These are phyloP conservation scores for Mallotus japonicus DNA, from an alignment of 441 rosid genomes.

Conservation along the genomic window DNA sequence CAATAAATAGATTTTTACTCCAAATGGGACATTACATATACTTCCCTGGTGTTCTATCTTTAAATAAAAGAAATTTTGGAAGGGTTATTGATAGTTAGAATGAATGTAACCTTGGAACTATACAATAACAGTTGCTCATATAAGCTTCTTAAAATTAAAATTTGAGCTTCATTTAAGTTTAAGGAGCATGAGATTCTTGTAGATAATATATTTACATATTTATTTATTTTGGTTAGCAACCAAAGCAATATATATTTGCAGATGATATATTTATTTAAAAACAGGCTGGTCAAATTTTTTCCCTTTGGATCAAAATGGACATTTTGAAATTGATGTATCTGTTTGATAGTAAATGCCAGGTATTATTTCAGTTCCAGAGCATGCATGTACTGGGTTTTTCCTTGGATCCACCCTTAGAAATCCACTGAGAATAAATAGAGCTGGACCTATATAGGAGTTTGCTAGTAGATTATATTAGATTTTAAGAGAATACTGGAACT, in stretches of 20 bases:
- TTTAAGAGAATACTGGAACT: neutral
- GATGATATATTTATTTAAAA: too few relatives aligned
- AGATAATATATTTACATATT: too few relatives aligned
- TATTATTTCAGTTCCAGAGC: neutral
- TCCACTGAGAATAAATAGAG: neutral
- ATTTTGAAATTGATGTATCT: neutral
- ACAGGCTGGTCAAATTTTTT: too few relatives aligned
- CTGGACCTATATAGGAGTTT: neutral
- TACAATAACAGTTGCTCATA: neutral
- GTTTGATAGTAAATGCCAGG: neutral
- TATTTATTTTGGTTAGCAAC: too few relatives aligned
- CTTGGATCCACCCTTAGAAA: neutral
- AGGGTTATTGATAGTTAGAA: neutral
- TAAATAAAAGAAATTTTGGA: neutral
- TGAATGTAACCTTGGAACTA: neutral
- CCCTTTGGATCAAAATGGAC: neutral
- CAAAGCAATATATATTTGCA: too few relatives aligned
- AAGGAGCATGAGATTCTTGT: too few relatives aligned
- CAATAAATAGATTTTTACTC: too few relatives aligned
- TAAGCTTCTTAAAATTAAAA: too few relatives aligned
- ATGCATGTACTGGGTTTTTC: neutral
- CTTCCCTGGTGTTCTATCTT: neutral
- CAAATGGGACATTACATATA: too few relatives aligned
- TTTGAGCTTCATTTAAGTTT: too few relatives aligned
- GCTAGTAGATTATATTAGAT: neutral